A percentile compares a stretch with the other conserved stretches of the same genome.
Evolutionary conservation across 2,329 filamentous ascomycete species (phyloP).

Genomic region (Hypomyces perniciosus): DNA sequence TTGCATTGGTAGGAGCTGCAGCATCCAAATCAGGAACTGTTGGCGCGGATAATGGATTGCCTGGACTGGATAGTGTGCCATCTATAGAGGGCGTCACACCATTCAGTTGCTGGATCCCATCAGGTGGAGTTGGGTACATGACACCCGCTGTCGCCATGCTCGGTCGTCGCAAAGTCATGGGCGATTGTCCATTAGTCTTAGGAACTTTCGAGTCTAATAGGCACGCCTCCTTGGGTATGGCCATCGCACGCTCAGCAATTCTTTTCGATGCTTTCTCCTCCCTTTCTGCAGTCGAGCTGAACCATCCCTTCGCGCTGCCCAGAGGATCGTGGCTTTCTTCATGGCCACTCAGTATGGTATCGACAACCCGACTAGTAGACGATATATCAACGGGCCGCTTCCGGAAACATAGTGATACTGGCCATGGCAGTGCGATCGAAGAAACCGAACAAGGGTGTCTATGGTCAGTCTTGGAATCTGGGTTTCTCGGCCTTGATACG

Average conservation of each 20-base stretch:
- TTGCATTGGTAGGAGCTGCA: conserved; percentile 15
- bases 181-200: conserved; percentile 45
- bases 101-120: conserved; percentile 50
- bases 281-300: conserved; percentile 36
- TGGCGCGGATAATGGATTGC: conserved; percentile 32
- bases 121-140: conserved; percentile 68
- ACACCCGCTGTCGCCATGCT: conserved; percentile 43
- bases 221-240: conserved; percentile 36
- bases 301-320: conserved; percentile 44
- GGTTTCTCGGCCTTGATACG: conserved; percentile 38
- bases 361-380: conserved; percentile 34
- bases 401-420: conserved; percentile 47
- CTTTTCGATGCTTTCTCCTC: conserved; percentile 43
- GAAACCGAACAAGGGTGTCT: conserved; percentile 30
- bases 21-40: conserved; percentile 27
- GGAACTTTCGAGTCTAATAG: conserved; percentile 37
- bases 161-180: conserved; percentile 44
- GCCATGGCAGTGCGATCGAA: conserved; percentile 46
- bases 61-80: conserved; percentile 49
- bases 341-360: conserved; percentile 31
- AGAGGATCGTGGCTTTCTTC: conserved; percentile 45
- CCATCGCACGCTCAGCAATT: conserved; percentile 44
- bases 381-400: conserved; percentile 38
- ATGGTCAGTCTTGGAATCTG: conserved; percentile 37
- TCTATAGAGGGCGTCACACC: conserved; percentile 54